Percentiles rank a stretch among this genome's conserved stretches.
Conservation (phyloP, 2,329 filamentous ascomycete species). For the Dendrostoma leiphaemia region DNA sequence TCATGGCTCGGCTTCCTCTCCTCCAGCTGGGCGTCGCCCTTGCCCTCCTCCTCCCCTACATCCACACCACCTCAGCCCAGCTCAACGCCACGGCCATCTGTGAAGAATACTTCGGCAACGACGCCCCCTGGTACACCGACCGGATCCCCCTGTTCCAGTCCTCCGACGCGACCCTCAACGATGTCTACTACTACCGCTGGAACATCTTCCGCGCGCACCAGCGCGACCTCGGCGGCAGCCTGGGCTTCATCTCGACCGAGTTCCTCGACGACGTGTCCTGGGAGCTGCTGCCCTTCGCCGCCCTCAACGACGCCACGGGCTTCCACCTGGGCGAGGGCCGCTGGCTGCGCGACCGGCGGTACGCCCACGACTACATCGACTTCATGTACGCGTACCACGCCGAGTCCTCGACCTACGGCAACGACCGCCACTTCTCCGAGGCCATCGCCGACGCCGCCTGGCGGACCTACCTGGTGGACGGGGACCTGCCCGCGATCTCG, state of each 20-base stretch:
- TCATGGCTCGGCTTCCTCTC: neutral
- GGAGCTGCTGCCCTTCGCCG: constrained; percentile 39
- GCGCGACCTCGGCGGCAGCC: constrained; percentile 37
- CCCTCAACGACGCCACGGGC: constrained; percentile 41
- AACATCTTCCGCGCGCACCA: constrained; percentile 42
- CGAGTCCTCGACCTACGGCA: constrained; percentile 22
- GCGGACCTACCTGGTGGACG: constrained; percentile 39
- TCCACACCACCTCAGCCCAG: neutral
- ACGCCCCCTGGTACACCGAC: constrained; percentile 36
- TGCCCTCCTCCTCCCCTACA: neutral
- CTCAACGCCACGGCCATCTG: constrained; percentile 15
- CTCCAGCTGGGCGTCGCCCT: neutral
- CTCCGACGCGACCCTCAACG: constrained; percentile 33
- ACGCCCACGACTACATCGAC: constrained; percentile 40
- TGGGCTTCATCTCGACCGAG: constrained; percentile 43
- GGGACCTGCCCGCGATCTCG: constrained; percentile 30
- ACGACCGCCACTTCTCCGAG: constrained; percentile 41
- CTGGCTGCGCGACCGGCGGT: constrained; percentile 42
- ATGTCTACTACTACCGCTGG: constrained; percentile 46
- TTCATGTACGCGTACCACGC: constrained; percentile 37
- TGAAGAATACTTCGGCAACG: constrained; percentile 34
- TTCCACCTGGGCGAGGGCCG: constrained; percentile 42
- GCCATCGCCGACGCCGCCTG: constrained; percentile 39
- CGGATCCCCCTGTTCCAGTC: constrained; percentile 38
- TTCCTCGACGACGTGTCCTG: constrained; percentile 42